phyloP scores from a whole-genome alignment of 441 rosid species.

The Corymbia citriodora region DNA sequence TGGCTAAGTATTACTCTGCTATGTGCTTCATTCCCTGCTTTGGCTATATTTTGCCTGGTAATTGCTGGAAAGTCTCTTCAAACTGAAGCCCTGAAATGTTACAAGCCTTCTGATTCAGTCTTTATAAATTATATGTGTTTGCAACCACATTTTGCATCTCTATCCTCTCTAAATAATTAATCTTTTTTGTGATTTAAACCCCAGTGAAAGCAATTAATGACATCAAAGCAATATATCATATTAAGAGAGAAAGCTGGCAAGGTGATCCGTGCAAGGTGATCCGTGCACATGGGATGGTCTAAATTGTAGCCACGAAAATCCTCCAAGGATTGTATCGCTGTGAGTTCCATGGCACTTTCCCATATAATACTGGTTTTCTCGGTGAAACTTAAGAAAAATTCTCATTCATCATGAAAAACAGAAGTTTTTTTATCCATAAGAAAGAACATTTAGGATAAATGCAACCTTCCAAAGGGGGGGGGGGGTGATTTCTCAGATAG shows the following conservation, averaged over 20 bases:
- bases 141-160: not conserved
- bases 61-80: not conserved
- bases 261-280: not conserved
- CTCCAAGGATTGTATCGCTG: not conserved
- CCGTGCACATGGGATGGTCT: not conserved
- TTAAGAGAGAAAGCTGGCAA: not conserved
- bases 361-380: not conserved
- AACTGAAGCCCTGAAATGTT: not conserved
- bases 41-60: not conserved
- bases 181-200: not conserved
- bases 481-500: not conserved
- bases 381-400: not conserved
- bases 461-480: not conserved
- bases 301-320: not conserved
- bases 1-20: not conserved
- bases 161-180: not conserved
- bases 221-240: not conserved
- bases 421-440: not conserved
- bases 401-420: fast-evolving
- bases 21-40: not conserved
- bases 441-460: not conserved
- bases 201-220: not conserved
- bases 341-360: not conserved
- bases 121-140: not conserved
- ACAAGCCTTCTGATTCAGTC: not conserved